These are phyloP conservation scores for Elsinoe fawcettii DNA, from an alignment of 2,329 filamentous ascomycete genomes.

Conservation along the genomic window DNA sequence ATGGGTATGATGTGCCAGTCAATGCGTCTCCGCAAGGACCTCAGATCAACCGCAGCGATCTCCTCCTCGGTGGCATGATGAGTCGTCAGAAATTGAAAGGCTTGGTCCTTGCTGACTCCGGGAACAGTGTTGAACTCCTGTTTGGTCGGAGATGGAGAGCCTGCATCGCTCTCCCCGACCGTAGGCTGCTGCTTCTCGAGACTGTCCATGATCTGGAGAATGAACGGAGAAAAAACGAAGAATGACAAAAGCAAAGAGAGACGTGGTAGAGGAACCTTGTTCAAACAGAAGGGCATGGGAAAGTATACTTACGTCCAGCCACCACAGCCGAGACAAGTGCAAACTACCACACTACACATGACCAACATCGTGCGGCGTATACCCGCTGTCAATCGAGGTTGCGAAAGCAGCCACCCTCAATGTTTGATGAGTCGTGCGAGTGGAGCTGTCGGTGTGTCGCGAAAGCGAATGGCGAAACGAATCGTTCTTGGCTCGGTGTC, in stretches of 20 bases:
- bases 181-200: background rate
- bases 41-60: constrained; percentile 25
- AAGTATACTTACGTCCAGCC: background rate
- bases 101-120: background rate
- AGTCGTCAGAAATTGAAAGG: background rate
- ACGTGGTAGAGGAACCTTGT: background rate
- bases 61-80: constrained; percentile 2
- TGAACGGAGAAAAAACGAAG: background rate
- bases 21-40: constrained; percentile 46
- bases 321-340: background rate
- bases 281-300: background rate
- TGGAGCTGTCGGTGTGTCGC: too few species aligned
- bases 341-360: background rate
- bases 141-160: background rate
- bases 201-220: background rate
- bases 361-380: too few species aligned
- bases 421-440: too few species aligned
- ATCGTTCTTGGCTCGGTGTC: too few species aligned
- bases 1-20: constrained; percentile 52
- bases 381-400: too few species aligned
- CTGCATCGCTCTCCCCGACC: background rate
- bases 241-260: background rate
- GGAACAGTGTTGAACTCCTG: background rate
- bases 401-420: too few species aligned
- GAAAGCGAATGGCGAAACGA: too few species aligned